Conservation (phyloP, 192 early-diverging fungal species). For the Hyaloraphidium curvatum region DNA sequence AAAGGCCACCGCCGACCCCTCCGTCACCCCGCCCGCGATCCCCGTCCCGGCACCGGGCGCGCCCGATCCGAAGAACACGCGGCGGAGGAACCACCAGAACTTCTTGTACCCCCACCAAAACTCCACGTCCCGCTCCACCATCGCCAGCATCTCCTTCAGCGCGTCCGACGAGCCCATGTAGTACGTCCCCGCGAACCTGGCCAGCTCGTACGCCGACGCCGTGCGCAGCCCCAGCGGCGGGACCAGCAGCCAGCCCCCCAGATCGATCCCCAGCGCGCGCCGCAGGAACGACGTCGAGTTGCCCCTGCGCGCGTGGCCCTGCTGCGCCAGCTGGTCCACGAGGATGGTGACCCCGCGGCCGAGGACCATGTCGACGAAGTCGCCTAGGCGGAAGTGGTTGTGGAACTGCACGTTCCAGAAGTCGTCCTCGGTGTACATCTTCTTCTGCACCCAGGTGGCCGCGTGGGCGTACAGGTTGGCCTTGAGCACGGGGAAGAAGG, state of each 20-base stretch:
- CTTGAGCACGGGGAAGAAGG: not conserved
- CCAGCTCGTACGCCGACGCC: not conserved
- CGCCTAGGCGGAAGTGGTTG: not conserved
- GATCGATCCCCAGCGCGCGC: not conserved
- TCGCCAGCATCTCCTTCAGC: not conserved
- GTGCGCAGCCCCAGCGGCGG: not conserved
- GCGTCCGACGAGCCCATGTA: not conserved
- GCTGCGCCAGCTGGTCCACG: not conserved
- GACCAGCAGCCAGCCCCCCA: not conserved
- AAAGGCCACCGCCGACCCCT: not conserved
- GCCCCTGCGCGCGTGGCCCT: not conserved
- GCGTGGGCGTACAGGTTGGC: not conserved
- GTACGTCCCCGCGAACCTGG: not conserved
- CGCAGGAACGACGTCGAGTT: not conserved
- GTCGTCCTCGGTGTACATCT: not conserved
- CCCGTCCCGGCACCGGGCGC: not conserved
- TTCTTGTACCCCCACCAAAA: not conserved
- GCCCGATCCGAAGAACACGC: not conserved
- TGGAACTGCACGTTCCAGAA: not conserved
- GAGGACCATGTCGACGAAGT: not conserved
- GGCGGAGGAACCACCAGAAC: not conserved
- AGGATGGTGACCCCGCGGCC: not conserved
- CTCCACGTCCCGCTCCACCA: not conserved
- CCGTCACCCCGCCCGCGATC: not conserved
- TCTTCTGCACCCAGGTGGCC: not conserved